A percentile compares a stretch with the other conserved stretches of the same genome.
These are phyloP conservation scores for Didymella pomorum DNA, from an alignment of 2,329 filamentous ascomycete species.

Conservation along the genomic window DNA sequence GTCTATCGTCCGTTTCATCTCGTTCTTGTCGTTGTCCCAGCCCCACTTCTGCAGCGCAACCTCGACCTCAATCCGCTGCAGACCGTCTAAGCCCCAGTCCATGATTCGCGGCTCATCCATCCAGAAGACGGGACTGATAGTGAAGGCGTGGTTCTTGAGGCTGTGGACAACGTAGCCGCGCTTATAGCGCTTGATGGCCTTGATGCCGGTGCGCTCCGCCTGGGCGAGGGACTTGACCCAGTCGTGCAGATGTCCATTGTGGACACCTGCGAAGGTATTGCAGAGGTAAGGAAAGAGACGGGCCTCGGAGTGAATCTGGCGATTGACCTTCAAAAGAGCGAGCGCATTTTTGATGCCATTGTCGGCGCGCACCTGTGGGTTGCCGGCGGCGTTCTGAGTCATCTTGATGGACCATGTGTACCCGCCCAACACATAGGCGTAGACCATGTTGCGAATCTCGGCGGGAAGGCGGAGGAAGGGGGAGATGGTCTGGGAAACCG, in stretches of 20 bases:
- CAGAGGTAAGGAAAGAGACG: constrained; percentile 8
- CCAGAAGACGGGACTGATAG: constrained; percentile 11
- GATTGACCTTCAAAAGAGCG: constrained; percentile 10
- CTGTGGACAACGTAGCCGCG: constrained; percentile 8
- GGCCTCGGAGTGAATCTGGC: constrained; percentile 10
- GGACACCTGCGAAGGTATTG: constrained; percentile 12
- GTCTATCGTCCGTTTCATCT: neutral
- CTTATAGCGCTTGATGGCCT: neutral
- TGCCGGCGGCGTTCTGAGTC: neutral
- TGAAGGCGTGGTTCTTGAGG: neutral
- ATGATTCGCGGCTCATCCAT: constrained; percentile 5
- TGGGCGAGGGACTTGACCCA: constrained; percentile 1
- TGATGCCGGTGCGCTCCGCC: neutral
- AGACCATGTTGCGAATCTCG: constrained; percentile 24
- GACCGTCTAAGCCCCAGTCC: neutral
- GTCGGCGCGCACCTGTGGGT: neutral
- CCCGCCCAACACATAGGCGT: constrained; percentile 10
- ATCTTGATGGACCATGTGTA: constrained; percentile 11
- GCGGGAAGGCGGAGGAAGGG: constrained; percentile 13
- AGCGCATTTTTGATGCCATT: constrained; percentile 3
- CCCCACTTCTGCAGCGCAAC: constrained; percentile 11
- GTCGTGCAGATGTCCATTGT: constrained; percentile 8
- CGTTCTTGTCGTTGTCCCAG: constrained; percentile 2
- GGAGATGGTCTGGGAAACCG: neutral
- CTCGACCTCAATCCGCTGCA: constrained; percentile 14